Conservation (phyloP, 148 eudicot species). For the Cornus kousa region DNA sequence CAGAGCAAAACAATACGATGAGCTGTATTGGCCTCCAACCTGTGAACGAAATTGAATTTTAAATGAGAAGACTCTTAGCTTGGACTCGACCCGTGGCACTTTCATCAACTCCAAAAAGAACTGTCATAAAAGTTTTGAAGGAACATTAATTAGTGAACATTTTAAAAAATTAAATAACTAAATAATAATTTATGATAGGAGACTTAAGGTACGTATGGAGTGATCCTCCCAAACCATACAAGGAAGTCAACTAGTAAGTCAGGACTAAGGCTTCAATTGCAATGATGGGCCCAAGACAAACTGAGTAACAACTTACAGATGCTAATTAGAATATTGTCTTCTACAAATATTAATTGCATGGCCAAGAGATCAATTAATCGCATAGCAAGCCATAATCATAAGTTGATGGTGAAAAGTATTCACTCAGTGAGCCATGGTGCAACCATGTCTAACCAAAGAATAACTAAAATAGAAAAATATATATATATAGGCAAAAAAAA, state of each 20-base stretch:
- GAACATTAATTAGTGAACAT: background rate
- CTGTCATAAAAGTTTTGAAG: constrained; percentile 25
- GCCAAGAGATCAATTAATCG: background rate
- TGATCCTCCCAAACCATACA: background rate
- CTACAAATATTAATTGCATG: background rate
- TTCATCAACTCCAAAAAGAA: constrained; percentile 65
- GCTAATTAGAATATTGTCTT: background rate
- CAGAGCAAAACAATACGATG: background rate
- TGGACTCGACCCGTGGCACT: constrained; percentile 52
- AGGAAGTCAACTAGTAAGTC: background rate
- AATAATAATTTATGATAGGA: no score
- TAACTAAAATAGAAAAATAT: background rate
- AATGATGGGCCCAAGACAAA: background rate
- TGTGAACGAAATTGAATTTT: constrained; percentile 43
- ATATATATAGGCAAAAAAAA: background rate
- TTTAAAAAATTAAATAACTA: background rate
- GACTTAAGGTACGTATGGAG: background rate
- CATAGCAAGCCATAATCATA: background rate
- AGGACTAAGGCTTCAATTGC: background rate
- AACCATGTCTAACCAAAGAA: background rate
- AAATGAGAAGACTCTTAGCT: constrained; percentile 50
- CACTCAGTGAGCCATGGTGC: background rate
- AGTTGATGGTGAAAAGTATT: background rate
- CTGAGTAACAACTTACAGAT: background rate
- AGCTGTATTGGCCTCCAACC: constrained; percentile 23